Percentiles rank a stretch among this genome's conserved stretches.
Evolutionary conservation across 106 monocot species (phyloP).

Genomic region (Platanthera zijinensis): DNA sequence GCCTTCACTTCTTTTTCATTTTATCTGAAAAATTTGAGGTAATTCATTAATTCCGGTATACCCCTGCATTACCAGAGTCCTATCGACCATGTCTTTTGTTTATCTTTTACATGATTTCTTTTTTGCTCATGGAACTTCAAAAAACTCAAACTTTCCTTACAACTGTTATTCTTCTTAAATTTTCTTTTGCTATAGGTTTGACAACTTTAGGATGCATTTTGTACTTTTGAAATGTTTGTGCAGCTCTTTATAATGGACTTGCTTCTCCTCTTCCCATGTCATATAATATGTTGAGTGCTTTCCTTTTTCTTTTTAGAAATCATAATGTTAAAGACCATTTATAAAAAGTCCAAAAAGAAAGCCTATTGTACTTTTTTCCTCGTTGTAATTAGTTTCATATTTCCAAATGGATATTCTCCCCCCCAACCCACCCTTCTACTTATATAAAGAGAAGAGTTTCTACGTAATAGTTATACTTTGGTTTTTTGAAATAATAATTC

Average conservation of each 20-base stretch:
- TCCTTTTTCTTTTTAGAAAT: not conserved
- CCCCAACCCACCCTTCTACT: too few relatives aligned
- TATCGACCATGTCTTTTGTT: not conserved
- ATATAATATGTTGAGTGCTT: not conserved
- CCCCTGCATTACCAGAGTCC: not conserved
- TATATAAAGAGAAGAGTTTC: too few relatives aligned
- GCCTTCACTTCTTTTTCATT: not conserved
- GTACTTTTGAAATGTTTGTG: not conserved
- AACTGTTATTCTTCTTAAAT: not conserved
- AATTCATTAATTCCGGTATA: not conserved
- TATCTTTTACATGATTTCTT: not conserved
- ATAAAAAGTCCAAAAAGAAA: not conserved
- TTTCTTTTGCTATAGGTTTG: not conserved
- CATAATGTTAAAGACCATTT: not conserved
- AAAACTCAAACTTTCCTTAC: not conserved
- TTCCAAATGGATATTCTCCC: too few relatives aligned
- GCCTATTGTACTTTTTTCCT: not conserved
- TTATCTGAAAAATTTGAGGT: constrained; percentile 1
- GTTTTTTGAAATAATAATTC: too few relatives aligned
- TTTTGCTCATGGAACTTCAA: not conserved
- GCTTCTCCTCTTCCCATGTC: not conserved
- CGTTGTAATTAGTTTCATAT: not conserved
- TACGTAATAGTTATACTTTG: too few relatives aligned
- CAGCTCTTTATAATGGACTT: not conserved
- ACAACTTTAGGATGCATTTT: not conserved